Base-by-base conservation (phyloP, 2,329 filamentous ascomycete species). In the Lachnellula arida region DNA sequence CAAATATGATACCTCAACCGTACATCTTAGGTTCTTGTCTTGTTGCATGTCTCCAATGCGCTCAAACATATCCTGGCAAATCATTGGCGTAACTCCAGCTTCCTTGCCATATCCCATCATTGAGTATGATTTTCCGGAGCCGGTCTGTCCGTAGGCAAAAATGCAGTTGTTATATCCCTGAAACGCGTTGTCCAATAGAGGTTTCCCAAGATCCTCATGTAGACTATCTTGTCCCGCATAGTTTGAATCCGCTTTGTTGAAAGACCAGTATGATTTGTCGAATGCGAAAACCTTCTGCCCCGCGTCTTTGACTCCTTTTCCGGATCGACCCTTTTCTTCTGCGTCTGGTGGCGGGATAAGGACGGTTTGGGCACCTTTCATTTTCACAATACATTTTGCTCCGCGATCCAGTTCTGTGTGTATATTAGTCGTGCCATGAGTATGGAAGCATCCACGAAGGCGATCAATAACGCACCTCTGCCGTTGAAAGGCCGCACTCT, bases 101-200 rank as follows among this genome's bases (percentile, higher is more conserved):
- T 99, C 93, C 68, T 93, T 88, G 53, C 94, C 94, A 74, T 97
- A 99, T 49, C 94, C 94, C 94, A 99, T 99, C 93, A 99, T 99
- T 34, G 92, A 97, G 74, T 99, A 99, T 15, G 91, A 97, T 76
- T 99, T 99, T 74, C 94, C 94, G 1, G 94, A 97, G 64, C 94
- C 94, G 2, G 94, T 99, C 77, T 99, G 94, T 17, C 94, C 94
- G 71, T 99, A 99, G 14, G 94, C 94, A 71, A 99, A 99, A 69
- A 99, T 99, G 79, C 94, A 99, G 74, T 97, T 99, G 79, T 99
- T 97, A 78, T 97, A 99, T 46, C 94, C 94, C 68, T 93, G 85
- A 71, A 99, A 99, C 17, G 94, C 94, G 82, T 99, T 99, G 76
- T 99, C 93, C 64, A 99, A 81, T 56, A 99, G 80, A 52, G 94